Base-by-base conservation (phyloP, 306 rosid genomes). In the Rubus idaeus region DNA sequence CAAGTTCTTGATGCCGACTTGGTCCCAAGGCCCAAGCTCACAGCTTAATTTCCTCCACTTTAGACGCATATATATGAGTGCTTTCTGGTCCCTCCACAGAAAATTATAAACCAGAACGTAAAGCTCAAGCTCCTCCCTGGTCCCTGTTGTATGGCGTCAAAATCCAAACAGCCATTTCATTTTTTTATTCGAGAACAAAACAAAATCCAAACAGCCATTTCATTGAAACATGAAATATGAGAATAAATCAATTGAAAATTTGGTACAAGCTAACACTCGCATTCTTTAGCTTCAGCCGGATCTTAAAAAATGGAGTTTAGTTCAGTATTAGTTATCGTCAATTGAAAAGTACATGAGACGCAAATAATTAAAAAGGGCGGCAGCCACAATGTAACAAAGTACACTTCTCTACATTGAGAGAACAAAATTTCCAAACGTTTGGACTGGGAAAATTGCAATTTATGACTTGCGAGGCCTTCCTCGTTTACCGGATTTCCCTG, bases 381-480 rank as follows among this genome's bases (percentile, higher is more conserved):
- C 81, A 44, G 83, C 92, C 80, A 82, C 73, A 42, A 71, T 85
- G 84, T 79, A 26, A 70, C 61, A 26, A 39, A 26, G 84, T 82
- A 65, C 77, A 35, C 40, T 81, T 84, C 90, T 83, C 89, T 68
- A 64, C 84, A 73, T 49, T 20, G 81, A 79, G 89, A 85, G 86
- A 89, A 67, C 86, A 88, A 91, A 88, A 88, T 80, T 88, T 91
- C 83, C 72, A 47, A 30, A 30, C 1, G 57, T 66, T 57, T 61
- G 60, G 56, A 46, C 67, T 11, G 60, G 74, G 60, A 58, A 80
- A 47, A 26, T 18, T n/a, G 71, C 37, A 74, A 35, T 71, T 85
- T 75, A 82, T 47, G 89, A 62, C 87, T 87, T 95, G 1, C 92
- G 90, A 51, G 99, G 94, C 79, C 99, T 88, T 69, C 99, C 99